These are phyloP conservation scores for Scedosporium aurantiacum DNA, from an alignment of 2,329 filamentous ascomycete species.

Conservation along the genomic window DNA sequence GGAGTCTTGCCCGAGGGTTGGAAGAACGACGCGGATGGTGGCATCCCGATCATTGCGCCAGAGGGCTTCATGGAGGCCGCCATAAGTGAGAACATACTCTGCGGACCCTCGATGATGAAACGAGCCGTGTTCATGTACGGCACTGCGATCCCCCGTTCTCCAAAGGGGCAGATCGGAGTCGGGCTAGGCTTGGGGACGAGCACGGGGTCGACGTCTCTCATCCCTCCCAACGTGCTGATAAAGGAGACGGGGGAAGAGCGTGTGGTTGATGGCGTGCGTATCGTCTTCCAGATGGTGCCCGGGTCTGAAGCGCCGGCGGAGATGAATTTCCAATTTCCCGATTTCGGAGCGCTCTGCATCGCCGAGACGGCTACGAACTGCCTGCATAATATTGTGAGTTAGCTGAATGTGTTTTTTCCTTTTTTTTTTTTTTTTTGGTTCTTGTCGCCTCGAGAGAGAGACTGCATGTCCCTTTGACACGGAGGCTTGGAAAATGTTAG, in stretches of 20 bases:
- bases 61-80: conserved; percentile 27
- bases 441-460: too few relatives aligned
- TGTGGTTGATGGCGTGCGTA: conserved; percentile 22
- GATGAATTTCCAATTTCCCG: conserved; percentile 28
- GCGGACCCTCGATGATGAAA: conserved; percentile 26
- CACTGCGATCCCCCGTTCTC: conserved; percentile 14
- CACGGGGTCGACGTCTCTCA: conserved; percentile 19
- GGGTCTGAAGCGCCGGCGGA: conserved; percentile 30
- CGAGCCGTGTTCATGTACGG: conserved; percentile 30
- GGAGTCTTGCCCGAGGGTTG: conserved; percentile 11
- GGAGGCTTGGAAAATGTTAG: conserved; percentile 22
- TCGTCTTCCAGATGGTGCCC: conserved; percentile 29
- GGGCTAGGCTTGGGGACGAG: conserved; percentile 24
- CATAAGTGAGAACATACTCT: conserved; percentile 26
- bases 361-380: conserved; percentile 27
- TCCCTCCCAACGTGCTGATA: conserved; percentile 23
- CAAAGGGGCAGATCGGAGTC: conserved; percentile 23
- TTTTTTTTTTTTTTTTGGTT: too few relatives aligned
- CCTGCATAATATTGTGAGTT: conserved; percentile 26
- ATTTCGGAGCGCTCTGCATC: conserved; percentile 23
- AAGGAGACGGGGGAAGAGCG: conserved; percentile 18
- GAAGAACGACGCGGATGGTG: conserved; percentile 2
- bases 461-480: too few relatives aligned
- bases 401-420: too few relatives aligned
- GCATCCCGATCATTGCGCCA: conserved; percentile 20